Base-by-base conservation (phyloP, 2,329 filamentous ascomycete genomes). In the Penicillium vulpinum region DNA sequence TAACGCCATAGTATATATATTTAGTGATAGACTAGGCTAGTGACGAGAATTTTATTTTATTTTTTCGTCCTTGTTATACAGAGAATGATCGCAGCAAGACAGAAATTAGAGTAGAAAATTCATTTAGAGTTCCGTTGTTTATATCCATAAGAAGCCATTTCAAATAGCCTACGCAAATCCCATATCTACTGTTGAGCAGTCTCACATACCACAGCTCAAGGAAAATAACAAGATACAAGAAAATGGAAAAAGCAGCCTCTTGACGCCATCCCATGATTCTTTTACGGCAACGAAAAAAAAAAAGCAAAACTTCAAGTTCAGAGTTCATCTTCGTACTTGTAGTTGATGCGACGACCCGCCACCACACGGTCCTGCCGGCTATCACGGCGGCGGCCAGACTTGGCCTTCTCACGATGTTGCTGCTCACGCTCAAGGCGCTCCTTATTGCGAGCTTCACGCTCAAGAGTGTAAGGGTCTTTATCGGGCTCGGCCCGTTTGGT, bases 391-490 rank as follows among this genome's bases (percentile, higher is more conserved):
- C 71, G 65, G 41, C 68, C 64, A 44, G 67, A 62, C 49, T 70
- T 73, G 44, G 68, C 65, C 35, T 73, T 69, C 5, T 92, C 88
- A 5, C 78, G 78, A 11, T 80, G 82, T 54, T 94, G 90, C 62
- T 82, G 80, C 67, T 89, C 87, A 60, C 84, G 85, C 40, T 90
- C 70, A 54, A 84, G 76, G 8, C 83, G 79, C 73, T 93, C 89
- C 15, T 76, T 72, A 44, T 80, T 78, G 62, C 91, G 79, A 51
- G 84, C 80, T 58, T 88, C 88, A 64, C 90, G 91, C 71, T 93
- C 90, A 51, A 88, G 82, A 39, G 89, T 91, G 69, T 91, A 68
- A 79, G 85, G 65, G 83, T 92, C 85, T 86, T 91, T 77, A 33
- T 77, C 72, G 1, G 68, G 63, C 24, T 68, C 67, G 4, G 66